These are phyloP conservation scores for Phytophthora hibernalis DNA, from an alignment of 352 stramenopile species.

Conservation along the genomic window DNA sequence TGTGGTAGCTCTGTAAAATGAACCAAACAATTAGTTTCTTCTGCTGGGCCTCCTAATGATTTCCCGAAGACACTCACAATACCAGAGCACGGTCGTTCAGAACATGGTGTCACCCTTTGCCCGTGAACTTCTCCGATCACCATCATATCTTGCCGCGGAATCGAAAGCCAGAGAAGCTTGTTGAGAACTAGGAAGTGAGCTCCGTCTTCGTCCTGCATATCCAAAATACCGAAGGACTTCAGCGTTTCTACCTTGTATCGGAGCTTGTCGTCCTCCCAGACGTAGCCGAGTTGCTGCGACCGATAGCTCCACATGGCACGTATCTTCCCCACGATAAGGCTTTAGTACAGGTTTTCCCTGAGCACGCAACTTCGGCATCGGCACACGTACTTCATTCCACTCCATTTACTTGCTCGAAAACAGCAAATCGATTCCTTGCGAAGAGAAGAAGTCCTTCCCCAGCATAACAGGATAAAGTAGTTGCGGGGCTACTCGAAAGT, in stretches of 20 bases:
- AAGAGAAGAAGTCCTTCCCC: slow-evolving; percentile 12
- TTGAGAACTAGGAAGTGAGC: slow-evolving; percentile 16
- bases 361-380: slow-evolving; percentile 4
- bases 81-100: slow-evolving; percentile 5
- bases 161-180: slow-evolving; percentile 24
- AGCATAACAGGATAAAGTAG: slow-evolving; percentile 7
- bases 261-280: slow-evolving; percentile 6
- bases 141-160: slow-evolving; percentile 14
- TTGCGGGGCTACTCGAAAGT: not conserved
- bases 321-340: not conserved
- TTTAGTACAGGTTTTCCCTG: not conserved
- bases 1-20: not conserved
- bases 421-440: slow-evolving; percentile 5
- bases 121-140: slow-evolving; percentile 22
- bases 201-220: slow-evolving; percentile 23
- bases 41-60: slow-evolving; percentile 10
- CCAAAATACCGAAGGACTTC: slow-evolving; percentile 5
- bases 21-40: not conserved
- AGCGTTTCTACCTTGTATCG: slow-evolving; percentile 11
- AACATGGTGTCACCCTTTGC: slow-evolving; percentile 10
- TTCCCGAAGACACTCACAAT: slow-evolving; percentile 6
- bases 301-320: slow-evolving; percentile 1
- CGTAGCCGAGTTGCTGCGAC: slow-evolving; percentile 8
- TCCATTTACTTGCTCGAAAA: slow-evolving; percentile 3
- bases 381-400: slow-evolving; percentile 2